phyloP scores from a whole-genome alignment of 129 eudicot genomes.

The Flaveria trinervia region DNA sequence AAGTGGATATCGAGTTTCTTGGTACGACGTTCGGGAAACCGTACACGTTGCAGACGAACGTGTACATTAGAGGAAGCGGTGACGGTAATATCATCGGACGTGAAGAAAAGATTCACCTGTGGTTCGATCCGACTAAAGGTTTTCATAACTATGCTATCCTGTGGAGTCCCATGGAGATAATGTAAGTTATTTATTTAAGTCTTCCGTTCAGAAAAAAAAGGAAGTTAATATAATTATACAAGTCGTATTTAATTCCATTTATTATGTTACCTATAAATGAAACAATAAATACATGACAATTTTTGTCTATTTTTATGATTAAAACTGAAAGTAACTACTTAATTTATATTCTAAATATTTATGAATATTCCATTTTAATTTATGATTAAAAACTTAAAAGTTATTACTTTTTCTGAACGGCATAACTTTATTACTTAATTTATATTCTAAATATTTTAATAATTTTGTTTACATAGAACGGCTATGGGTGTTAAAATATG shows the following conservation, averaged over 20 bases:
- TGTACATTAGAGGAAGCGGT: constrained; percentile 85
- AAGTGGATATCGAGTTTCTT: constrained; percentile 78
- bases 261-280: neutral
- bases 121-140: constrained; percentile 84
- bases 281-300: constrained; percentile 11
- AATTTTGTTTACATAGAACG: neutral
- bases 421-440: neutral
- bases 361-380: neutral
- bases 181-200: constrained; percentile 44
- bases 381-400: neutral
- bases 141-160: constrained; percentile 81
- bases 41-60: constrained; percentile 74
- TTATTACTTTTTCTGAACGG: neutral
- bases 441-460: neutral
- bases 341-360: neutral
- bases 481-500: neutral
- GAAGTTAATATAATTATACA: too few species aligned
- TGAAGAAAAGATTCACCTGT: constrained; percentile 74
- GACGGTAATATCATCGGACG: constrained; percentile 74
- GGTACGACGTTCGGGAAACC: constrained; percentile 83
- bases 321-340: neutral
- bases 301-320: neutral
- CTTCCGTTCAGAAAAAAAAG: too few species aligned
- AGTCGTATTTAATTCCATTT: neutral
- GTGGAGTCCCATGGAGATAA: constrained; percentile 78